phyloP scores from a whole-genome alignment of 768 basidiomycete genomes.

The Phanerodontia chrysosporium region DNA sequence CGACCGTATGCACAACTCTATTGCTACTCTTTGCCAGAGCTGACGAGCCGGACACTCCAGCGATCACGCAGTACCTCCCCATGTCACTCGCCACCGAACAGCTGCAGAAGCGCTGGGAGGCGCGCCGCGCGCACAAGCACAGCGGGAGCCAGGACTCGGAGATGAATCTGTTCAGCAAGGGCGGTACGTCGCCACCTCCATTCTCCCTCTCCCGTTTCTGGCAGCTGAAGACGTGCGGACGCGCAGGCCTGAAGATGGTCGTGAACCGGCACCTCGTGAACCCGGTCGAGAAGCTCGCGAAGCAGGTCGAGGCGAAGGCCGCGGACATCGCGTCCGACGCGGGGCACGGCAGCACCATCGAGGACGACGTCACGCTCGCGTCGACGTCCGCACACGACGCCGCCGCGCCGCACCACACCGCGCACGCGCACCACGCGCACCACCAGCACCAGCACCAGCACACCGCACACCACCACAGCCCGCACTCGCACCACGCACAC shows the following conservation, averaged over 20 bases:
- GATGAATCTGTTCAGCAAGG: conserved; percentile 23
- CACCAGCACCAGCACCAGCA: too few species aligned
- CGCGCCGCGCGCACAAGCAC: conserved; percentile 15
- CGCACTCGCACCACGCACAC: not conserved
- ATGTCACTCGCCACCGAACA: conserved; percentile 61
- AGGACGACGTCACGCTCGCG: conserved; percentile 24
- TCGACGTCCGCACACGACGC: conserved; percentile 31
- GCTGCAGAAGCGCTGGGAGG: conserved; percentile 39
- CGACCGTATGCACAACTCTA: conserved; percentile 31
- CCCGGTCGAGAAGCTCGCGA: conserved; percentile 6
- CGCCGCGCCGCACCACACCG: not conserved
- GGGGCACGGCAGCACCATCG: conserved; percentile 8
- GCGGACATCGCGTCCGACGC: conserved; percentile 5
- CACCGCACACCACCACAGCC: not conserved
- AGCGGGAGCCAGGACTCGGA: conserved; percentile 7
- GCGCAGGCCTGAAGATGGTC: conserved; percentile 12
- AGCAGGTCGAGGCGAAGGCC: conserved; percentile 6
- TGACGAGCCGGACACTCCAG: conserved; percentile 26
- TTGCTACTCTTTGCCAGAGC: not conserved
- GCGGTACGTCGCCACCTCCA: too few species aligned
- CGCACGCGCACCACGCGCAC: not conserved
- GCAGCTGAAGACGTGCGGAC: too few species aligned
- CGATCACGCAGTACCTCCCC: conserved; percentile 50
- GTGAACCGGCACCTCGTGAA: conserved; percentile 9
- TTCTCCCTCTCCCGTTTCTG: too few species aligned